phyloP scores from a whole-genome alignment of 805 yeast genomes.

The Lachancea sp. region DNA sequence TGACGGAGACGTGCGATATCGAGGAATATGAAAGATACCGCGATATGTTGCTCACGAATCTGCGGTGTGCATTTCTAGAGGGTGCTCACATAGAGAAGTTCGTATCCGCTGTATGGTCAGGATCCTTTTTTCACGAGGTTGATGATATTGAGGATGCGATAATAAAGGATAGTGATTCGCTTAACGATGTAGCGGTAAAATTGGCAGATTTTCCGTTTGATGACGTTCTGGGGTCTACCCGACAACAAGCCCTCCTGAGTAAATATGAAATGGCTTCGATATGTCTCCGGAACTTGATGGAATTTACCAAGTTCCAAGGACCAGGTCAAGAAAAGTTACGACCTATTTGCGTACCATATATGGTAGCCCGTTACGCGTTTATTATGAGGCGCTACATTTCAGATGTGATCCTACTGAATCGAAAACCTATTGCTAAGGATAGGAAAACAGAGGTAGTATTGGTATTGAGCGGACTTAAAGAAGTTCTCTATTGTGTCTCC shows the following conservation, averaged over 20 bases:
- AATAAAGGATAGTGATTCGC: constrained; percentile 23
- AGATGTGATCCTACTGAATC: constrained; percentile 52
- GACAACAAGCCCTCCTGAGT: constrained; percentile 38
- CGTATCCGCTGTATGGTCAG: constrained; percentile 46
- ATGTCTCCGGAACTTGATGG: constrained; percentile 51
- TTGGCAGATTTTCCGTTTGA: constrained; percentile 41
- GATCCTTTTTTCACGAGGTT: constrained; percentile 53
- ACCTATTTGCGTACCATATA: constrained; percentile 38
- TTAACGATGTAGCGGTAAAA: constrained; percentile 35
- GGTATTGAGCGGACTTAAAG: constrained; percentile 40
- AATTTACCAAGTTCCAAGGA: constrained; percentile 32
- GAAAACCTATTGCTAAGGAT: constrained; percentile 58
- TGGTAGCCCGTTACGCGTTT: constrained; percentile 53
- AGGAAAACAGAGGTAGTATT: constrained; percentile 57
- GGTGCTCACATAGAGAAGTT: constrained; percentile 37
- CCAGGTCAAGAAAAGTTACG: constrained; percentile 19
- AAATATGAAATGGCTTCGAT: constrained; percentile 45
- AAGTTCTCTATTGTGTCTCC: constrained; percentile 19
- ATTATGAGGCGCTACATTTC: constrained; percentile 57
- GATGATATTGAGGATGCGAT: constrained; percentile 47
- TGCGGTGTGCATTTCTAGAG: constrained; percentile 29
- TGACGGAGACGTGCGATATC: constrained; percentile 42
- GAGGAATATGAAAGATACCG: constrained; percentile 40
- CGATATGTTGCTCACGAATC: constrained; percentile 36
- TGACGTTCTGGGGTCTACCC: constrained; percentile 58